phyloP scores from a whole-genome alignment of 305 asterid species.

The Andrographis paniculata region DNA sequence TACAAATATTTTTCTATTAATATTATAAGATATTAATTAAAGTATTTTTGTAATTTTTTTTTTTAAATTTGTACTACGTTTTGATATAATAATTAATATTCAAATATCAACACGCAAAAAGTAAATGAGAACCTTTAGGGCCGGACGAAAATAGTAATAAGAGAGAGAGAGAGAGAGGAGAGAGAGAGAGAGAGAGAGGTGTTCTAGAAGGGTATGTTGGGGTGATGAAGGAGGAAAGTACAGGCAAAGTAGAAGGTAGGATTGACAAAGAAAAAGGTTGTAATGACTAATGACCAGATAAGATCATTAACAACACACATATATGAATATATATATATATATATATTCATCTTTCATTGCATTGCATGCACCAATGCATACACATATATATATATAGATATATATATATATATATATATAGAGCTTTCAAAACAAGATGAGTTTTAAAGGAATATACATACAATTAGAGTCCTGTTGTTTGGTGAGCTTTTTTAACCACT shows the following conservation, averaged over 20 bases:
- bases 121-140: too few species aligned
- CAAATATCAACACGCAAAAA: too few species aligned
- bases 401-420: too few species aligned
- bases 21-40: too few species aligned
- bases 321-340: not conserved
- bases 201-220: too few species aligned
- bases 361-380: not conserved
- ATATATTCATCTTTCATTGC: not conserved
- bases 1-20: too few species aligned
- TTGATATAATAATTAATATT: too few species aligned
- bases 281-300: not conserved
- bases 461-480: constrained; percentile 10
- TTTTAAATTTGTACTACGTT: too few species aligned
- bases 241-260: not conserved
- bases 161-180: too few species aligned
- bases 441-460: not conserved
- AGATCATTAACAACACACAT: not conserved
- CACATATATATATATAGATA: not conserved
- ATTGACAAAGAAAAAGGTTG: not conserved
- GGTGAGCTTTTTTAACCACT: constrained; percentile 21
- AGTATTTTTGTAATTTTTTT: too few species aligned
- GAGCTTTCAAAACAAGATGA: constrained; percentile 6
- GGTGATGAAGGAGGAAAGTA: not conserved
- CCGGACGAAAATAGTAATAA: too few species aligned
- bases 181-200: too few species aligned